Base-by-base conservation (phyloP, 768 basidiomycete genomes). In the Boletus insuetus region DNA sequence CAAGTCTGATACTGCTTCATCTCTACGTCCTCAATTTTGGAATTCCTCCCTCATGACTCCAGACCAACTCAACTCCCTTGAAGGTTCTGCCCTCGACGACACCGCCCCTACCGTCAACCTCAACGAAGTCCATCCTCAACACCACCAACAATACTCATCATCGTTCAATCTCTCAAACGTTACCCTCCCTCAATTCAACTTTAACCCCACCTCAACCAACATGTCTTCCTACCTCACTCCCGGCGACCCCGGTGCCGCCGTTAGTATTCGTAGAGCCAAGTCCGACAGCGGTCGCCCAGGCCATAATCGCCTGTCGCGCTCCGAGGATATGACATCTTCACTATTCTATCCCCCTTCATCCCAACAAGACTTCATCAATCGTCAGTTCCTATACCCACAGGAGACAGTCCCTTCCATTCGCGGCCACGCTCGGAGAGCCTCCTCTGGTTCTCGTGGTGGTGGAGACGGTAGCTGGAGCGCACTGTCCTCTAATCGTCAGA, bases 11-110 rank as follows among this genome's bases (percentile, higher is more conserved):
- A 79, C 82, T 0, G 74, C 81, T 40, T 42, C 69, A 46, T 69
- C 69, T 41, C 73, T 80, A 4, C 81, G 84, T 52, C 79, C 79
- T 16, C 80, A 79, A 1, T 65, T 79, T 43, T 84, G 84, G 84
- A 76, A 80, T 51, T 53, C 69, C 46, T 53, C 71, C 6, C 74
- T 64, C 53, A 73, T 74, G 71, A 68, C 68, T 10, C 74, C 70
- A 60, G 72, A 73, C n/a, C 71, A 68, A 26, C 61, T 71, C n/a
- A 46, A 61, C 56, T 64, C 65, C 54, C 64, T 73, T 40, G 69
- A 75, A 49, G 63, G 68, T 37, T 72, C 72, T 37, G 74, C 77
- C 14, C 54, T 76, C 42, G 77, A 75, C 65, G 75, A 71, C 62
- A 67, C 65, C n/a, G 59, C 57, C 16, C 60, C 54, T n/a, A 64